phyloP scores from a whole-genome alignment of 108 stramenopile genomes.

The Pelagomonas calceolata region DNA sequence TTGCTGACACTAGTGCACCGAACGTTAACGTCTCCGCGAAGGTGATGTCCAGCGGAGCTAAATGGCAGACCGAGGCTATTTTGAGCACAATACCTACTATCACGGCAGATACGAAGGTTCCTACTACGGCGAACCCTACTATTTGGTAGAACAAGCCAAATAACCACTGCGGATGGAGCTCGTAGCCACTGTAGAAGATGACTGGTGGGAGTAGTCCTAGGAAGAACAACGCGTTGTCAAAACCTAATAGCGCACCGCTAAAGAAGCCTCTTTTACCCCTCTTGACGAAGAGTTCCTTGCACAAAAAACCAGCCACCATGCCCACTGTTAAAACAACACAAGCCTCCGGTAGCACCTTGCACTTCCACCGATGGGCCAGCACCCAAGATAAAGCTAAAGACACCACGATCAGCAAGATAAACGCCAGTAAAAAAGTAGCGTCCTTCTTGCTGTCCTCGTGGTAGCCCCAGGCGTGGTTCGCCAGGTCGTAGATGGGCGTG shows the following conservation, averaged over 20 bases:
- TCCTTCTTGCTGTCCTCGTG: too few relatives aligned
- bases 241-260: conserved; percentile 34
- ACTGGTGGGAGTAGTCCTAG: conserved; percentile 67
- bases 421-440: background rate
- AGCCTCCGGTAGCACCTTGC: conserved; percentile 53
- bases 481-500: background rate
- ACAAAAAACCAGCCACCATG: conserved; percentile 35
- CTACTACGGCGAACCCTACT: conserved; percentile 47
- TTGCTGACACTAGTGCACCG: conserved; percentile 65
- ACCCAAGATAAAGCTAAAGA: too few relatives aligned
- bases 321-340: conserved; percentile 53
- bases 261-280: conserved; percentile 3
- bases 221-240: conserved; percentile 61
- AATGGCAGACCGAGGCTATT: conserved; percentile 15
- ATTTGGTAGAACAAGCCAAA: conserved; percentile 54
- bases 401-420: background rate
- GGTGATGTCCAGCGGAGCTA: conserved; percentile 31
- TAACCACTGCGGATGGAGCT: conserved; percentile 47
- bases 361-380: background rate
- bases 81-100: conserved; percentile 44
- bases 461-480: conserved; percentile 1
- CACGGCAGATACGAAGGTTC: conserved; percentile 53
- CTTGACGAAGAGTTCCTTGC: conserved; percentile 5
- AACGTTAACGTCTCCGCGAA: conserved; percentile 58
- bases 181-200: conserved; percentile 74